Evolutionary conservation across 2,329 filamentous ascomycete species (phyloP).

Genomic region (Penicillium sp.): DNA sequence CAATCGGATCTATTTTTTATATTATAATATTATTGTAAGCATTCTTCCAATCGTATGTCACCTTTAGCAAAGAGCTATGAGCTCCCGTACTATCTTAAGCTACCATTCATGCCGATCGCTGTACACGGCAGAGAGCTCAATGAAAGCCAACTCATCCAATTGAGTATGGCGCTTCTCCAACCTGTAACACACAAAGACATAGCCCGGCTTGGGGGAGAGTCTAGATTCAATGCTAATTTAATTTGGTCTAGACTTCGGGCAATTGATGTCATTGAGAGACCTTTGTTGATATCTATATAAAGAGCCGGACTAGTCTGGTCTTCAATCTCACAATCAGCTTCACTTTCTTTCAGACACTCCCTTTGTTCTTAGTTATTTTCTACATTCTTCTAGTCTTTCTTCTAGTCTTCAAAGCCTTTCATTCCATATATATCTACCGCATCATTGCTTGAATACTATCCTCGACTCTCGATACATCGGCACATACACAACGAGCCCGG

Average conservation of each 20-base stretch:
- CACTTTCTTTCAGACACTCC: constrained; percentile 7
- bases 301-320: constrained; percentile 3
- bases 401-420: background rate
- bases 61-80: background rate
- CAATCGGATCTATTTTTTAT: background rate
- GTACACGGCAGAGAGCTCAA: background rate
- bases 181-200: constrained; percentile 11
- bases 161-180: background rate
- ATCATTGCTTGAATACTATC: background rate
- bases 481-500: background rate
- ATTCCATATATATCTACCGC: background rate
- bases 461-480: background rate
- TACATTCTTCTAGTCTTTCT: background rate
- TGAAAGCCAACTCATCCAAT: background rate
- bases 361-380: constrained; percentile 2
- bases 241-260: constrained; percentile 16
- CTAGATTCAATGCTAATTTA: constrained; percentile 18
- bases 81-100: background rate
- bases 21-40: background rate
- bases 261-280: background rate
- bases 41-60: background rate
- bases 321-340: constrained; percentile 10
- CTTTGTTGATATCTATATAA: constrained; percentile 12
- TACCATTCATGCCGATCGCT: constrained; percentile 1
- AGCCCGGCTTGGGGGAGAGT: constrained; percentile 1